Evolutionary conservation across 2,329 filamentous ascomycete species (phyloP), one percentile per base, ranked within the genome.

Genomic region (Metarhizium sp.): DNA sequence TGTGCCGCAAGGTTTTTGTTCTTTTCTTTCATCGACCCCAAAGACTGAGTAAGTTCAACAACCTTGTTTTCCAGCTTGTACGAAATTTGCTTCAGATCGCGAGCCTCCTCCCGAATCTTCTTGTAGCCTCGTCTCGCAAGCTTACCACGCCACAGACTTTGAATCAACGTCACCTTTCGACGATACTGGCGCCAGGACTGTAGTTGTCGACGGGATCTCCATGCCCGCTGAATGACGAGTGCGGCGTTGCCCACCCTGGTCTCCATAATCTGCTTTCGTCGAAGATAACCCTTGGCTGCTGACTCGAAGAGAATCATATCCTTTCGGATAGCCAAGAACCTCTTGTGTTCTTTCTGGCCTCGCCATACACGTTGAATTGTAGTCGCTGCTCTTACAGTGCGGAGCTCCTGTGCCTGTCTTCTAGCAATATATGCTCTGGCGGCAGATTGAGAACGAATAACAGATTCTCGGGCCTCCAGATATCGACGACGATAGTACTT

Each of bases 31-130:
- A 96, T 87, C 10, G 90, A 86, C 61, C 94, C 92, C 64, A 99
- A 75, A 51, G 87, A 90, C 71, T 99, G 94, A 1, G 94, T 99
- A 66, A 99, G 81, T 75, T 99, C 94, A 59, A 99, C 90, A 59
- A 99, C 94, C 84, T 99, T 99, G 81, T 99, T 97, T 73, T 99
- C 94, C 64, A 99, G 78, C 78, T 96, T 97, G 79, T 99, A 99
- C 2, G 94, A 97, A 63, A 99, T 99, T 73, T 97, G 92, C 79
- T 97, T 97, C 70, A 99, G 82, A 76, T 99, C 95, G 67, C 94
- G 88, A 61, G 94, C 94, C 73, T 99, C 94, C 73, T 96, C 92
- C 62, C 94, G 90, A 59, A 95, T 76, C 63, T 78, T 84, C 82
- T 96, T 97, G 79, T 99, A 99, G 51, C 83, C 85, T 62, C 80